Conservation (phyloP, 495 filamentous ascomycete genomes). For the Paragyromitra xinjiangensis region DNA sequence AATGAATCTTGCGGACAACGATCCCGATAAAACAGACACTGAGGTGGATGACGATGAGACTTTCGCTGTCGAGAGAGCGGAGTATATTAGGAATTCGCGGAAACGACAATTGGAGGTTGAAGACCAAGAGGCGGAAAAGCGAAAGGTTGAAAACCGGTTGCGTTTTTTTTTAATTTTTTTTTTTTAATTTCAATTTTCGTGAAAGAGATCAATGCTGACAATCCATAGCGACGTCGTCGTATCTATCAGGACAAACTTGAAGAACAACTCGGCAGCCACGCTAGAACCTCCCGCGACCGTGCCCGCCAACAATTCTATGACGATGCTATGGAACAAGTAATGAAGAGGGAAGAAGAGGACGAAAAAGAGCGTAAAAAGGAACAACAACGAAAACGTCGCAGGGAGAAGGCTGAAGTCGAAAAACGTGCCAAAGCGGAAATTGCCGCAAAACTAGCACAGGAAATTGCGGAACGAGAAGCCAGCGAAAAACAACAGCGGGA, state of each 20-base stretch:
- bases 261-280: constrained; percentile 66
- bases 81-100: constrained; percentile 51
- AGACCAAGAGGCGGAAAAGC: constrained; percentile 66
- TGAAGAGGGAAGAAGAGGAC: constrained; percentile 85
- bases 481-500: constrained; percentile 88
- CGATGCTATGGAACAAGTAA: constrained; percentile 82
- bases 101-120: constrained; percentile 72
- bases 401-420: constrained; percentile 91
- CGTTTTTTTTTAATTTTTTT: constrained; percentile 35
- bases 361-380: constrained; percentile 99
- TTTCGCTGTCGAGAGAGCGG: constrained; percentile 47
- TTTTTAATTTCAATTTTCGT: constrained; percentile 31
- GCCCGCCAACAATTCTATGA: constrained; percentile 69
- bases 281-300: constrained; percentile 64
- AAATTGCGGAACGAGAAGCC: constrained; percentile 82
- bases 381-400: constrained; percentile 96
- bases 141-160: constrained; percentile 65
- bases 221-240: constrained; percentile 62
- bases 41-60: constrained; percentile 56
- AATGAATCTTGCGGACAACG: constrained; percentile 55
- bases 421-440: constrained; percentile 83
- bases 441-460: constrained; percentile 75
- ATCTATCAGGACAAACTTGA: constrained; percentile 64
- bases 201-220: constrained; percentile 51
- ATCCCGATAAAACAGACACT: constrained; percentile 56